A percentile compares a stretch with the other conserved stretches of the same genome.
phyloP scores from a whole-genome alignment of 2,329 filamentous ascomycete genomes.

The Fusarium incarnatum region DNA sequence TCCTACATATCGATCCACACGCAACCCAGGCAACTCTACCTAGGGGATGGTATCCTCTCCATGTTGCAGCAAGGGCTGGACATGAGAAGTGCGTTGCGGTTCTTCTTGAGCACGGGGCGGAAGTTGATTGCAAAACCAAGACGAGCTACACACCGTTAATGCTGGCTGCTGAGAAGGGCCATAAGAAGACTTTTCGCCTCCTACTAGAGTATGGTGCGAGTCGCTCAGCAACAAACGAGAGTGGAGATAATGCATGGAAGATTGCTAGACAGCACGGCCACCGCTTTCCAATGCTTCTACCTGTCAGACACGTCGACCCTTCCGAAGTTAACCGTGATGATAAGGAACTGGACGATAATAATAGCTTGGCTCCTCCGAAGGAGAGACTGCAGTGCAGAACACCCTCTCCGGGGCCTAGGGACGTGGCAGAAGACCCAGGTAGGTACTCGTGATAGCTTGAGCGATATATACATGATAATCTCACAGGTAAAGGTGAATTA shows the following conservation, averaged over 20 bases:
- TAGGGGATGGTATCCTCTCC: slow-evolving; percentile 19
- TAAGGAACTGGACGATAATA: not conserved
- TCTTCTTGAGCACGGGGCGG: slow-evolving; percentile 16
- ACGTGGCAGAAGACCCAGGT: not conserved
- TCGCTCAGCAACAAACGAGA: not conserved
- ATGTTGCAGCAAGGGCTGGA: slow-evolving; percentile 13
- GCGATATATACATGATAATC: not conserved
- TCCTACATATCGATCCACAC: slow-evolving; percentile 15
- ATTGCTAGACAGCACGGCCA: slow-evolving; percentile 1
- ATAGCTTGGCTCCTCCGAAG: not conserved
- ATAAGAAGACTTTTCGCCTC: not conserved
- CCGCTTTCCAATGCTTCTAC: not conserved
- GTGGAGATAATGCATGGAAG: slow-evolving; percentile 1
- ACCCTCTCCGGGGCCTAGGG: not conserved
- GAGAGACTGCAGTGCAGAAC: not conserved
- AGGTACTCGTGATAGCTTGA: not conserved
- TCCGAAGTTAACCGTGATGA: not conserved
- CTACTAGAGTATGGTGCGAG: slow-evolving; percentile 1
- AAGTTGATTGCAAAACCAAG: slow-evolving; percentile 19
- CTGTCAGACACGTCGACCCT: not conserved
- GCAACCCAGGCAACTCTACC: not conserved
- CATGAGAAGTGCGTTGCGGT: not conserved
- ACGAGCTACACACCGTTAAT: slow-evolving; percentile 22
- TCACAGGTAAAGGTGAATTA: not conserved
- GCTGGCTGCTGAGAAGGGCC: slow-evolving; percentile 19